Evolutionary conservation across 106 monocot genomes (phyloP), one percentile per base, ranked within the genome.

Genomic region (Dioscorea alata): DNA sequence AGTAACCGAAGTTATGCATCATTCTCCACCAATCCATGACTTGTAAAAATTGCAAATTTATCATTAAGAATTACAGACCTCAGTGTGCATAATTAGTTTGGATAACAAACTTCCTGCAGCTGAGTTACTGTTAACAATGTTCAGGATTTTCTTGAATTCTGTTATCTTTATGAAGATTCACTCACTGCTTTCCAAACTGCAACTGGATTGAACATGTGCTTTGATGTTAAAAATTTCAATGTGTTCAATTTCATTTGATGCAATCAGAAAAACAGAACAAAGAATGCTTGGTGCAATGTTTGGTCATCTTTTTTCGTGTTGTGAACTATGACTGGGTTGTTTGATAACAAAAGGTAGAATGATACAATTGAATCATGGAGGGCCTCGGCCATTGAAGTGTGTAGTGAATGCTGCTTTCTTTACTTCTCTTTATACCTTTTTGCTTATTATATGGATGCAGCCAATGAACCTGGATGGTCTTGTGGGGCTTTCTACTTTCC

Each of bases 41-140:
- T 97, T 25, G 57, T 89, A 2, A 80, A 68, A 61, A 83, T 85
- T 25, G 89, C 97, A 24, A 72, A 76, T 13, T 92, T 83, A 1
- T 78, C 85, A 23, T 6, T 28, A 50, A n/a, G 52, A 23, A 75
- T 79, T 10, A 53, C 58, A 8, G 97, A 92, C 63, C 64, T 85
- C 17, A 69, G 73, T 13, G 92, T 92, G 22, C 69, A n/a, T n/a
- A n/a, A n/a, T 99, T 57, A 99, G 92, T 71, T 99, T 92, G 97
- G 97, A 99, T 69, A 99, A 92, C 69, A 99, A 99, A 87, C 79
- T 92, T 4, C 86, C 92, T 4, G 97, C 69, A 0, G 92, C 97
- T 1, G 64, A 87, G 78, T 75, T 99, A 21, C 76, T 99, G 12
- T 68, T 92, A 13, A 79, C 87, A 0, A 86, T 92, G 77, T 49